A percentile compares a stretch with the other conserved stretches of the same genome.
Conservation (phyloP, 2,329 filamentous ascomycete genomes). For the Trichothecium sympodiale region DNA sequence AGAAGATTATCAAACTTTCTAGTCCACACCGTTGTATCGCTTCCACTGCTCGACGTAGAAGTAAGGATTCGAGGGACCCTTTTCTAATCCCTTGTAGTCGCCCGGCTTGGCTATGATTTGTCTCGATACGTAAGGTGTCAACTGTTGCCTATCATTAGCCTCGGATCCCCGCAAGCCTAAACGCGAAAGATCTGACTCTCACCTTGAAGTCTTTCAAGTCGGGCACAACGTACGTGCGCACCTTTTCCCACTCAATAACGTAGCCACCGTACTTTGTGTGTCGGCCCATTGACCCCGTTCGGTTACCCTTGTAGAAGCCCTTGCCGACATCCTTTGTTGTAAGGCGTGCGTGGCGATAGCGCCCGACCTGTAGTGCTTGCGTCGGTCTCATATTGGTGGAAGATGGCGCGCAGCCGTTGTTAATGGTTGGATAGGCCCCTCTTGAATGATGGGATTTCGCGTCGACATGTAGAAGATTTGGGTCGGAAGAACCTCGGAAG, state of each 20-base stretch:
- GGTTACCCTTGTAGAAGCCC: slow-evolving; percentile 95
- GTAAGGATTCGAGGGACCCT: slow-evolving; percentile 49
- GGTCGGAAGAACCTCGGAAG: slow-evolving; percentile 3
- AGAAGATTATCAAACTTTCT: too few species aligned
- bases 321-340: slow-evolving; percentile 90
- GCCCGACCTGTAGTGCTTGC: slow-evolving; percentile 51
- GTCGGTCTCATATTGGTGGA: slow-evolving; percentile 52
- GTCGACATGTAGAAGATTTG: not conserved
- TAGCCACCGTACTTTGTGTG: slow-evolving; percentile 81
- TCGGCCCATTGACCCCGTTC: slow-evolving; percentile 75
- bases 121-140: slow-evolving; percentile 67
- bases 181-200: slow-evolving; percentile 5
- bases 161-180: not conserved
- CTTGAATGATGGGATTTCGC: not conserved
- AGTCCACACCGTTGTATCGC: slow-evolving; percentile 52
- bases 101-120: slow-evolving; percentile 43
- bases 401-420: not conserved
- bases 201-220: slow-evolving; percentile 64
- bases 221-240: slow-evolving; percentile 83
- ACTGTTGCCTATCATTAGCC: slow-evolving; percentile 32
- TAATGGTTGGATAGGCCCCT: too few species aligned
- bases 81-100: slow-evolving; percentile 38
- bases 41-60: slow-evolving; percentile 58
- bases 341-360: slow-evolving; percentile 64
- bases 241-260: slow-evolving; percentile 72